Evolutionary conservation across 2,329 filamentous ascomycete species (phyloP).

Genomic region (Lomentospora prolificans): DNA sequence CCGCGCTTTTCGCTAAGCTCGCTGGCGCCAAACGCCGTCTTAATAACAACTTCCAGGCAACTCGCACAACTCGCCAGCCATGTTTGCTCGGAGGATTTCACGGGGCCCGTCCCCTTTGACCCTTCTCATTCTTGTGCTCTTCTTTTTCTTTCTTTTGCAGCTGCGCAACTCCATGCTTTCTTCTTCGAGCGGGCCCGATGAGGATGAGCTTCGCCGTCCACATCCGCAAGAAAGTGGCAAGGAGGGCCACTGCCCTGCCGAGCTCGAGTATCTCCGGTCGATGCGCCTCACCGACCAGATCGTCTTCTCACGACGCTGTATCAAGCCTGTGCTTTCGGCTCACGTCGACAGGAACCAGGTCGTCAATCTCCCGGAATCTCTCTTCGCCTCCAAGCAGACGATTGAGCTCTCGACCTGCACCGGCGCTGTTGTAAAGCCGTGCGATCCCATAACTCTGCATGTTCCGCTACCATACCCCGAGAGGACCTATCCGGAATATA

Average conservation of each 20-base stretch:
- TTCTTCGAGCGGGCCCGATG: background rate
- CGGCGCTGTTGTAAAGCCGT: conserved; percentile 16
- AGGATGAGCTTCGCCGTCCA: background rate
- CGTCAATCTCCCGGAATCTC: conserved; percentile 24
- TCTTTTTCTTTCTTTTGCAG: background rate
- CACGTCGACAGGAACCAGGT: conserved; percentile 26
- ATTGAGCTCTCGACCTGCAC: conserved; percentile 20
- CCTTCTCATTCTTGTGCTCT: background rate
- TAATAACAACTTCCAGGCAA: background rate
- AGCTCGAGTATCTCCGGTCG: conserved; percentile 20
- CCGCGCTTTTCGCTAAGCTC: background rate
- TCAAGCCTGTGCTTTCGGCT: conserved; percentile 25
- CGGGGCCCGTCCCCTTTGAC: background rate
- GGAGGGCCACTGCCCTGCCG: conserved; percentile 14
- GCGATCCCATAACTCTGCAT: conserved; percentile 34
- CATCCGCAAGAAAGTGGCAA: background rate
- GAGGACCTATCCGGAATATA: conserved; percentile 36
- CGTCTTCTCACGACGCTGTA: conserved; percentile 33
- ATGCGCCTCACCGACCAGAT: conserved; percentile 30
- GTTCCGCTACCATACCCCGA: conserved; percentile 35
- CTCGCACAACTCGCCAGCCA: background rate
- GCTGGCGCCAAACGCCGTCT: background rate
- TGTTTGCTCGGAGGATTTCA: background rate
- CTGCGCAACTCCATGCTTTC: background rate
- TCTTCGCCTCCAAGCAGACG: conserved; percentile 24